These are phyloP conservation scores for Lachnellula arida DNA, from an alignment of 2,329 filamentous ascomycete genomes.

Conservation along the genomic window DNA sequence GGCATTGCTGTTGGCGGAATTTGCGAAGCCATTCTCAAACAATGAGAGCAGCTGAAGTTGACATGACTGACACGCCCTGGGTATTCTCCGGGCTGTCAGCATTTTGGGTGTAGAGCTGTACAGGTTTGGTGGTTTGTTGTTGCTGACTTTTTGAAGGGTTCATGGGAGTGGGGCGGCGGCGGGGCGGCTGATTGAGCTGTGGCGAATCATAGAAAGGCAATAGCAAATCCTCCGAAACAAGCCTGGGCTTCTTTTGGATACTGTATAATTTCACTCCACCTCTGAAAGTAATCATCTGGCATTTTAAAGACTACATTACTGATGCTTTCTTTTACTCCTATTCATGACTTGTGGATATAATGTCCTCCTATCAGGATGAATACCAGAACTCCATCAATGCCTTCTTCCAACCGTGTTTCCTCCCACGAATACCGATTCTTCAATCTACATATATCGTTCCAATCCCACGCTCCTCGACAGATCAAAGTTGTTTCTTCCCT, in stretches of 20 bases:
- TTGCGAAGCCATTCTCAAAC: slow-evolving; percentile 33
- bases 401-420: too few relatives aligned
- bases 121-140: neutral
- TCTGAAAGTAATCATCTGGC: too few relatives aligned
- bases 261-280: neutral
- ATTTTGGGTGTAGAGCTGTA: slow-evolving; percentile 14
- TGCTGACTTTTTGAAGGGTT: neutral
- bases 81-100: slow-evolving; percentile 27
- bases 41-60: slow-evolving; percentile 31
- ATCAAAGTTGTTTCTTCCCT: too few relatives aligned
- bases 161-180: neutral
- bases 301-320: too few relatives aligned
- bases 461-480: too few relatives aligned
- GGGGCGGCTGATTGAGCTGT: neutral
- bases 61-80: slow-evolving; percentile 32
- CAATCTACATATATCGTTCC: too few relatives aligned
- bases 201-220: neutral
- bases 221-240: neutral
- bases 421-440: too few relatives aligned
- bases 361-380: too few relatives aligned
- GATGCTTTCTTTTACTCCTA: too few relatives aligned
- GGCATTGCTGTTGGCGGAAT: slow-evolving; percentile 6
- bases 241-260: neutral
- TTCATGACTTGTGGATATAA: too few relatives aligned
- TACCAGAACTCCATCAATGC: too few relatives aligned